phyloP scores from a whole-genome alignment of 2,329 filamentous ascomycete species.

The Neofusicoccum parvum region DNA sequence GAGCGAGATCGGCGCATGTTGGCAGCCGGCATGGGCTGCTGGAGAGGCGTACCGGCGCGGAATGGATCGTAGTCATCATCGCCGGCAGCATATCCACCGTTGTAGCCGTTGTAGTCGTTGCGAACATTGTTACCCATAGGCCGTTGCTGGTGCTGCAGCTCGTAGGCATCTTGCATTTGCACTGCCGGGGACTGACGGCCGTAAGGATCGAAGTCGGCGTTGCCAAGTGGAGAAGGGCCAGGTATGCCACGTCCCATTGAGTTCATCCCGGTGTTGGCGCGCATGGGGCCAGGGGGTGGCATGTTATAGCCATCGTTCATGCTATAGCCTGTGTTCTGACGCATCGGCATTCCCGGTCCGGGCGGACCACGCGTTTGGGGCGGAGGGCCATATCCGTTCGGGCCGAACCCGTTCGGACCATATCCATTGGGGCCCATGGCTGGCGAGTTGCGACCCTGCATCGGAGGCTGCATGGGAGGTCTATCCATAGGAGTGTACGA shows the following conservation, averaged over 20 bases:
- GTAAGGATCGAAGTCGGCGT: slow-evolving; percentile 4
- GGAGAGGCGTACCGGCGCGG: slow-evolving; percentile 7
- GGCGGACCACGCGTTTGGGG: slow-evolving; percentile 37
- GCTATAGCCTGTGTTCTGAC: slow-evolving; percentile 29
- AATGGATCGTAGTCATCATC: slow-evolving; percentile 17
- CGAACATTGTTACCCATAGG: neutral
- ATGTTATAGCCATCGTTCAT: slow-evolving; percentile 12
- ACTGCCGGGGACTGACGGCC: slow-evolving; percentile 30
- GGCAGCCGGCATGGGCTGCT: neutral
- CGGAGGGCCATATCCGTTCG: slow-evolving; percentile 26
- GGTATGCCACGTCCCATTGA: slow-evolving; percentile 7
- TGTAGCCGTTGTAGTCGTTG: neutral
- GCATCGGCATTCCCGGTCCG: slow-evolving; percentile 26
- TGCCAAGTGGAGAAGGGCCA: slow-evolving; percentile 2
- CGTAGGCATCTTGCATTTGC: slow-evolving; percentile 14
- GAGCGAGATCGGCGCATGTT: slow-evolving; percentile 6
- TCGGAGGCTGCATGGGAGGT: slow-evolving; percentile 25
- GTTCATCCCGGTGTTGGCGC: slow-evolving; percentile 15
- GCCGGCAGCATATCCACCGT: neutral
- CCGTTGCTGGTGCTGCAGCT: slow-evolving; percentile 16
- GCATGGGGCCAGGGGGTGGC: slow-evolving; percentile 13
- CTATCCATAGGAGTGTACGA: slow-evolving; percentile 30
- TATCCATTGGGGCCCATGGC: neutral
- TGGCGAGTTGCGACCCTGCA: slow-evolving; percentile 24
- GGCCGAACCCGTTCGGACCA: slow-evolving; percentile 4